Percentiles rank a stretch among this genome's conserved stretches.
Evolutionary conservation across 768 basidiomycete species (phyloP).

Genomic region (Termitomyces sp.): DNA sequence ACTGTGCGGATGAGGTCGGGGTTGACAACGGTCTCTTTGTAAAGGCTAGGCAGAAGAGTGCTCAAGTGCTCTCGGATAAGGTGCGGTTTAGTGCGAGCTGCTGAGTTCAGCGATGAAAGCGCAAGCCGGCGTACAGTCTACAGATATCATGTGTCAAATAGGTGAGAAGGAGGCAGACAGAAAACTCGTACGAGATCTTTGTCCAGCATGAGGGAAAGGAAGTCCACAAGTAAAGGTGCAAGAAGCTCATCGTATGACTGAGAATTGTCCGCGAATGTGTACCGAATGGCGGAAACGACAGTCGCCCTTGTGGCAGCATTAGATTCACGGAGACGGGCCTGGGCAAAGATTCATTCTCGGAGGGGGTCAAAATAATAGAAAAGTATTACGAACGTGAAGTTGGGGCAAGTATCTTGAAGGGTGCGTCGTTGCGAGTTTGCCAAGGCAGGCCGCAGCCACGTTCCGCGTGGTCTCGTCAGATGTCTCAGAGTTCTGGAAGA

Average conservation of each 20-base stretch:
- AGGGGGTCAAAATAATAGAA: neutral
- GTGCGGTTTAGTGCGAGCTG: constrained; percentile 92
- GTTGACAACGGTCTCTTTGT: constrained; percentile 82
- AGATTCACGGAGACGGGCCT: constrained; percentile 68
- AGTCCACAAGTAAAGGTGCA: constrained; percentile 84
- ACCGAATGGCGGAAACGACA: constrained; percentile 90
- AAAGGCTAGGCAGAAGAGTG: constrained; percentile 76
- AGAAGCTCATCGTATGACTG: constrained; percentile 88
- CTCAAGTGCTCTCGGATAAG: constrained; percentile 84
- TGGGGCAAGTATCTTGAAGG: constrained; percentile 91
- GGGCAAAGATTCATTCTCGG: constrained; percentile 1
- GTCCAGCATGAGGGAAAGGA: constrained; percentile 90
- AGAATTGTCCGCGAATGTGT: constrained; percentile 87
- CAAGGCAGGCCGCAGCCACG: constrained; percentile 94
- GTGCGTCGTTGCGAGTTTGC: constrained; percentile 90
- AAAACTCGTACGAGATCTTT: constrained; percentile 64
- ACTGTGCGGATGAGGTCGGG: constrained; percentile 82
- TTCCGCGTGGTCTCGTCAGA: constrained; percentile 91
- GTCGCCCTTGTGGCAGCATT: constrained; percentile 79
- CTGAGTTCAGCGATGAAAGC: constrained; percentile 89
- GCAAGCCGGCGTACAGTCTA: constrained; percentile 91
- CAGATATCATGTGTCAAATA: neutral
- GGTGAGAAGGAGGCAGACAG: neutral
- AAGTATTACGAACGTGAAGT: constrained; percentile 69
- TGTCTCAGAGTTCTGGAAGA: constrained; percentile 88